Evolutionary conservation across 1,139 yeast genomes (phyloP).

Genomic region (Candida tetrigidarum): DNA sequence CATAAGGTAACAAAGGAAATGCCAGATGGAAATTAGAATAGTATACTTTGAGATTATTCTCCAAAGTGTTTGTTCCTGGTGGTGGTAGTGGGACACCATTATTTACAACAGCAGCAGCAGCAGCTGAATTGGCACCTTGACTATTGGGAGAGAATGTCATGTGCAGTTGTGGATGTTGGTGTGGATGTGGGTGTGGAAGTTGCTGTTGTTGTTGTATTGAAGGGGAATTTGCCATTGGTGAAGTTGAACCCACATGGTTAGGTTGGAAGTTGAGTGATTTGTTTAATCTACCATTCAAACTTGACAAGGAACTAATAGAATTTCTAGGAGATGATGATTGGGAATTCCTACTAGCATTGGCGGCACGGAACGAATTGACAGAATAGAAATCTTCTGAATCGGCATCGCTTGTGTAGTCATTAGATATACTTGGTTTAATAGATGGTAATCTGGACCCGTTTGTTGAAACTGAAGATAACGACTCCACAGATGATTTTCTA

Average conservation of each 20-base stretch:
- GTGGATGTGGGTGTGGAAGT: slow-evolving; percentile 9
- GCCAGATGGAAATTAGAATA: slow-evolving; percentile 57
- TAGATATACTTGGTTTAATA: slow-evolving; percentile 31
- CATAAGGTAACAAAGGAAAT: slow-evolving; percentile 62
- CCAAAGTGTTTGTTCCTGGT: slow-evolving; percentile 18
- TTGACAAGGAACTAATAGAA: slow-evolving; percentile 48
- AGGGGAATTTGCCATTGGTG: slow-evolving; percentile 16
- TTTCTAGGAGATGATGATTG: slow-evolving; percentile 48
- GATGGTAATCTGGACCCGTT: slow-evolving; percentile 36
- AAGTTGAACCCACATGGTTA: slow-evolving; percentile 14
- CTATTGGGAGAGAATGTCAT: slow-evolving; percentile 10
- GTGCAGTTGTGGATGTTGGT: too few relatives aligned
- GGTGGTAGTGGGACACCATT: too few relatives aligned
- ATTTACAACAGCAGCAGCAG: too few relatives aligned
- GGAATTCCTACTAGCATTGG: slow-evolving; percentile 24
- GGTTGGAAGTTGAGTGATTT: slow-evolving; percentile 24
- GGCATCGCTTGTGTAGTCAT: slow-evolving; percentile 32
- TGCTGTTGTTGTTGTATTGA: slow-evolving; percentile 13
- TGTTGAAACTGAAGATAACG: slow-evolving; percentile 30
- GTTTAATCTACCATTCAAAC: slow-evolving; percentile 48
- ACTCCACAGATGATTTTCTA: slow-evolving; percentile 20
- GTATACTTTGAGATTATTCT: slow-evolving; percentile 38
- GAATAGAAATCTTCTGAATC: slow-evolving; percentile 47
- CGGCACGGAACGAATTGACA: slow-evolving; percentile 37
- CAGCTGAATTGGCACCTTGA: slow-evolving; percentile 9